Base-by-base conservation (phyloP, 306 rosid genomes). In the Heteromeles arbutifolia region DNA sequence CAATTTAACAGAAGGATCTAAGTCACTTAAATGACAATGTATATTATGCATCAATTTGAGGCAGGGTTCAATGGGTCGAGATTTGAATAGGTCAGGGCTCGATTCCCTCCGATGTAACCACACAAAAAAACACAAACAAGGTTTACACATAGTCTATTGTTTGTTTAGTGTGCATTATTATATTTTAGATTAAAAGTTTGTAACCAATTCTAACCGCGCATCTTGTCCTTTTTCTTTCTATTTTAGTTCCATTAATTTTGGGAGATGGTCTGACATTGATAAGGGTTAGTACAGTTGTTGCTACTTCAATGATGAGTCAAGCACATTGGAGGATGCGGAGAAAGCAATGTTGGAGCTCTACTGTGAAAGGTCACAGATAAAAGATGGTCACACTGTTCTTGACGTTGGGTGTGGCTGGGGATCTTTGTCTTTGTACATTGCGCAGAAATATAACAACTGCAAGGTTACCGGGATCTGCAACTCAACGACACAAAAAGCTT, bases 401-500 rank as follows among this genome's bases (percentile, higher is more conserved):
- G 97, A 92, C 67, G 86, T 95, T 29, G 97, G 99, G 52, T 90
- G 99, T 25, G 99, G 99, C 48, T 95, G 98, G 98, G 98, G 97
- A 44, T 92, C 97, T 11, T 84, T 95, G 21, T 75, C 88, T 53
- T 56, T 95, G 69, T 90, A 89, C 87, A 83, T 92, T 74, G 98
- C 96, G 17, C 81, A 82, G 80, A 90, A 89, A 39, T 92, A 89
- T 72, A 74, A 75, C n/a, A 90, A 80, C 56, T 92, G 92, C 81
- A 85, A 21, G 86, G 89, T 95, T 37, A 92, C 96, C 31, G 97
- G 99, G 80, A 87, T 95, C 73, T 92, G 97, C 89, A 90, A 92
- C 80, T 95, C 96, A 52, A 74, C 81, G 17, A 90, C 97, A 25
- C 98, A 95, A 82, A 92, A 95, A 79, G 92, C 80, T 26, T 80